A percentile compares a stretch with the other conserved stretches of the same genome.
These are phyloP conservation scores for Pyrenophora graminea DNA, from an alignment of 2,329 filamentous ascomycete species.

Conservation along the genomic window DNA sequence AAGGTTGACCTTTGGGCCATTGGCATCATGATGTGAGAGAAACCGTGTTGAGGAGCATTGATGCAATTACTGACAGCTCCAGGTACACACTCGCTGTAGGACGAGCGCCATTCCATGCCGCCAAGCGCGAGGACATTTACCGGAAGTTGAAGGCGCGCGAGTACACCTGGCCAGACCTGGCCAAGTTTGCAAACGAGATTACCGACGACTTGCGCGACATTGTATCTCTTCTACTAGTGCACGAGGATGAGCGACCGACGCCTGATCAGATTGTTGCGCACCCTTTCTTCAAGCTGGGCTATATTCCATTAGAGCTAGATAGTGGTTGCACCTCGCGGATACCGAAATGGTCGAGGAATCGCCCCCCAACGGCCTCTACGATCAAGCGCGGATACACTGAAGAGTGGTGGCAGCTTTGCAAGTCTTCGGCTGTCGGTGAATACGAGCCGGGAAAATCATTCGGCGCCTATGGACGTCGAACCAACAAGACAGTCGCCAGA, in stretches of 20 bases:
- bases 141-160: slow-evolving; percentile 68
- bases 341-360: slow-evolving; percentile 54
- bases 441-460: slow-evolving; percentile 53
- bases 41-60: too few species aligned
- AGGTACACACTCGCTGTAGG: slow-evolving; percentile 91
- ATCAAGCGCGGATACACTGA: slow-evolving; percentile 55
- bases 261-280: slow-evolving; percentile 80
- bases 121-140: slow-evolving; percentile 85
- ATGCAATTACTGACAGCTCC: too few species aligned
- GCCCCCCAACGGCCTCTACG: slow-evolving; percentile 49
- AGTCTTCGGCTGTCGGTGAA: slow-evolving; percentile 56
- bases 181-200: slow-evolving; percentile 69
- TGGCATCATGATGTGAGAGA: slow-evolving; percentile 78
- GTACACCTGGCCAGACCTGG: slow-evolving; percentile 76
- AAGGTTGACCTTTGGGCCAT: slow-evolving; percentile 99
- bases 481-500: slow-evolving; percentile 54
- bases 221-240: slow-evolving; percentile 74
- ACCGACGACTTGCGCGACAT: slow-evolving; percentile 77
- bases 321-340: slow-evolving; percentile 50
- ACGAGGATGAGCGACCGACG: slow-evolving; percentile 73
- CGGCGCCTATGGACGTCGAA: slow-evolving; percentile 52
- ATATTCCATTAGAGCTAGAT: slow-evolving; percentile 64
- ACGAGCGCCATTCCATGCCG: slow-evolving; percentile 93
- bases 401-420: slow-evolving; percentile 57
- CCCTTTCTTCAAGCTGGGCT: slow-evolving; percentile 76